Evolutionary conservation across 805 yeast species (phyloP), one percentile per base, ranked within the genome.

Genomic region (Saturnispora sekii): DNA sequence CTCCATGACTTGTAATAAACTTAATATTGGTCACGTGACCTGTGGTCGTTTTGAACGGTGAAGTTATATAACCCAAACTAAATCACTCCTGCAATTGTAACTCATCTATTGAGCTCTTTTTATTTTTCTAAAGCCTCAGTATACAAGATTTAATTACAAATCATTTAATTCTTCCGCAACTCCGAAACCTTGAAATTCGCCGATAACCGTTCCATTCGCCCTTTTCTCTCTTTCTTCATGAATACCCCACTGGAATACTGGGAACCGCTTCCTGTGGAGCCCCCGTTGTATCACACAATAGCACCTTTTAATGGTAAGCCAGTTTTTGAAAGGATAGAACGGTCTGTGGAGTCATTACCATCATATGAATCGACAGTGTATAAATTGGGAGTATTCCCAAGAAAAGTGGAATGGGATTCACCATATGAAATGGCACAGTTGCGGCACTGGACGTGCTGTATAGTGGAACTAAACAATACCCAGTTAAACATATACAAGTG

Each of bases 381-480:
- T 52, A 73, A 77, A 43, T 56, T 77, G 3, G 80, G 85, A 0
- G 54, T 74, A 1, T 70, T 81, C 1, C 59, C 73, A 6, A 68
- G 88, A 53, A 89, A 88, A 57, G 55, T 72, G 39, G 96, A 88
- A 61, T 78, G 88, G 81, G 49, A 76, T 1, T 72, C 85, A 4
- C 96, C 96, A 0, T 83, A 80, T 57, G 88, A 82, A 52, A 67
- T 77, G 2, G 72, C 94, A 0, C 69, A 77, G 2, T 60, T 68
- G 8, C 68, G 95, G 49, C 71, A 76, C 10, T 89, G 97, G 97
- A 73, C 70, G 52, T 67, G 72, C 36, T 72, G 73, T 37, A 67
- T 83, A 17, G 68, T 86, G 61, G 94, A 84, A 56, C 66, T 89
- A 41, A 87, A 89, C 67, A 84, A 90, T 15, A 89, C 97, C 1